phyloP scores from a whole-genome alignment of 495 filamentous ascomycete species.

The Penicillium riverlandense region DNA sequence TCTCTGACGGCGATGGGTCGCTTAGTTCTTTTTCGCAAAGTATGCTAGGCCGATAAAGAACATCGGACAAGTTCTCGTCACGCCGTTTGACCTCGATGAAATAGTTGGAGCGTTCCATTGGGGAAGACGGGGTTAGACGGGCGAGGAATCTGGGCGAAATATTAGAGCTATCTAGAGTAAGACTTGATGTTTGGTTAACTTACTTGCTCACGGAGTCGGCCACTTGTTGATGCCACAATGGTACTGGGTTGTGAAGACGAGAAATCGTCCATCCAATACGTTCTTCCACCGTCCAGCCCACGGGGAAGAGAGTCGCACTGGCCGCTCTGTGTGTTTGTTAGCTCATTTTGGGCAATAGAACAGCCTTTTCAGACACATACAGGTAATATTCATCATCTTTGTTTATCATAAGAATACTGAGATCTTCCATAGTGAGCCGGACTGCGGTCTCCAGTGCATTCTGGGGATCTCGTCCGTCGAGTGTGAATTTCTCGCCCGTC shows the following conservation, averaged over 20 bases:
- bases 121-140: slow-evolving; percentile 34
- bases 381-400: slow-evolving; percentile 41
- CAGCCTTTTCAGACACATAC: slow-evolving; percentile 18
- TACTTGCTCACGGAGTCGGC: slow-evolving; percentile 46
- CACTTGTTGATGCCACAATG: slow-evolving; percentile 47
- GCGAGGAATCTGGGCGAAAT: slow-evolving; percentile 34
- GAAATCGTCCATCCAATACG: slow-evolving; percentile 49
- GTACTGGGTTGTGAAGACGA: slow-evolving; percentile 44
- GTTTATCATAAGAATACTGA: slow-evolving; percentile 48
- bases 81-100: slow-evolving; percentile 44
- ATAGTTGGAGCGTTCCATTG: slow-evolving; percentile 49
- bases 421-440: slow-evolving; percentile 49
- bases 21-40: slow-evolving; percentile 25
- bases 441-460: slow-evolving; percentile 50
- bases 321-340: slow-evolving; percentile 30
- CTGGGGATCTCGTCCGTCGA: slow-evolving; percentile 20
- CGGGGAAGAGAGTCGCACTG: slow-evolving; percentile 50
- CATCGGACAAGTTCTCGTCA: slow-evolving; percentile 34
- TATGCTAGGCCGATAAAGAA: slow-evolving; percentile 27
- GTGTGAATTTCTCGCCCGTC: slow-evolving; percentile 40
- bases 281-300: slow-evolving; percentile 48
- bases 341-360: too few relatives aligned
- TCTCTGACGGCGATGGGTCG: slow-evolving; percentile 28
- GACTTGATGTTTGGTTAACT: slow-evolving; percentile 3
- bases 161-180: too few relatives aligned